Evolutionary conservation across 2,329 filamentous ascomycete genomes (phyloP).

Genomic region (Talaromyces sp.): DNA sequence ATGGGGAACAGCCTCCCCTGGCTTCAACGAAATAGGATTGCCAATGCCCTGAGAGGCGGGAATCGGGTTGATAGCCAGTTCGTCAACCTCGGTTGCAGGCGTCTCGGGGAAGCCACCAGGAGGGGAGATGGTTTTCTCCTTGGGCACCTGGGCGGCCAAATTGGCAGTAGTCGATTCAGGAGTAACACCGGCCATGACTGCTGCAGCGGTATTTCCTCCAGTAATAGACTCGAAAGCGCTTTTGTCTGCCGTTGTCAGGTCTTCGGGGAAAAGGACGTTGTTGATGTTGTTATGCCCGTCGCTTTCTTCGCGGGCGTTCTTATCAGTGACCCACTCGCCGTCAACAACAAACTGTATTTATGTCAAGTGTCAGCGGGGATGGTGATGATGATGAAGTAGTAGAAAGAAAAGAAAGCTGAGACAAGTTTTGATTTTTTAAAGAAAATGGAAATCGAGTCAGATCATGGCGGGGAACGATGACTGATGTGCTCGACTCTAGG

Average conservation of each 20-base stretch:
- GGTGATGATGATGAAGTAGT: background rate
- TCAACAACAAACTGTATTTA: conserved; percentile 85
- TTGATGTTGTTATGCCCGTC: conserved; percentile 83
- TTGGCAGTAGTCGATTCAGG: conserved; percentile 66
- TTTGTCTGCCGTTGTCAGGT: conserved; percentile 46
- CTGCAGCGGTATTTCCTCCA: conserved; percentile 10
- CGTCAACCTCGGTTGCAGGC: conserved; percentile 48
- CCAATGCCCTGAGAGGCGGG: conserved; percentile 54
- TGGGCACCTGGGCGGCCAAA: conserved; percentile 30
- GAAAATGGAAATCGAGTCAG: background rate
- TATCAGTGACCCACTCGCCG: conserved; percentile 81
- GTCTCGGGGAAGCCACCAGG: conserved; percentile 71
- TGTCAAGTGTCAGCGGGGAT: background rate
- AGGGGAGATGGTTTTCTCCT: conserved; percentile 34
- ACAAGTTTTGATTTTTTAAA: background rate
- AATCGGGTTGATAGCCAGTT: conserved; percentile 50
- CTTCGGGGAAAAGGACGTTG: conserved; percentile 76
- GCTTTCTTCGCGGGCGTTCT: conserved; percentile 71
- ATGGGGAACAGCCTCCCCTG: conserved; percentile 76
- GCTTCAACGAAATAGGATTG: conserved; percentile 73
- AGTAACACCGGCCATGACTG: conserved; percentile 55
- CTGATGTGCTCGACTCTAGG: conserved; percentile 7
- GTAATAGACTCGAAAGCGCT: conserved; percentile 10
- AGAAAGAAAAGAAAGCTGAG: background rate
- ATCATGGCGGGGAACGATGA: background rate